Base-by-base conservation (phyloP, 352 stramenopile species). In the Phytopythium vexans region DNA sequence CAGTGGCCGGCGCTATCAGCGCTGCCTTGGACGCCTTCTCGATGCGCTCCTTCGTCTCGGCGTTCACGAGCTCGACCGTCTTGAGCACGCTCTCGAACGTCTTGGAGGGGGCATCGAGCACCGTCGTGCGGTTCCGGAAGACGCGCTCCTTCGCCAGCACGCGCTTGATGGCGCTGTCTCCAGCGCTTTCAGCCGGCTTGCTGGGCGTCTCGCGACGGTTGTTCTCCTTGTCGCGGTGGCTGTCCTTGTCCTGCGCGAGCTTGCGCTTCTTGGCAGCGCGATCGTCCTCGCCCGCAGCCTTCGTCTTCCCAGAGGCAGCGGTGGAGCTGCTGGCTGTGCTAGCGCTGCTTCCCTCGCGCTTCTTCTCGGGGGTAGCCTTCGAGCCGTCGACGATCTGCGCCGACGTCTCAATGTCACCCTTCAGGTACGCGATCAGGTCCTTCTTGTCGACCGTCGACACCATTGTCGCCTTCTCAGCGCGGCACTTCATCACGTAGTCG, bases 371-470 rank as follows among this genome's bases (percentile, higher is more conserved):
- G 3, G 42, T 32, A 3, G 36, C 14, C 34, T 57, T 57, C 10
- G n/a, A 36, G 3, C 45, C 62, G 38, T 72, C 72, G 31, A 74
- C 45, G 35, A 93, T 88, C 70, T 95, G 85, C 9, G 79, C 62
- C 53, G 79, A 91, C 3, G 41, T 68, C 41, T 95, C 85, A 34
- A 90, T 92, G 58, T 95, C 85, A 5, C 85, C 85, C 49, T 89
- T 90, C 8, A 95, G 45, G 59, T 82, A 95, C 44, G 85, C 77
- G 52, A 95, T 73, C 33, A 95, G 74, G 52, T 95, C 85, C 44
- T 92, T 90, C 69, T 95, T 95, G 60, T 95, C 85, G 27, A 95
- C 82, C 0, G 85, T 88, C 12, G 85, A 93, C 9, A 95, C 74
- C 71, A 91, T 89, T 27, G 69, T 77, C 4, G 81, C 82, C 58